A percentile compares a stretch with the other conserved stretches of the same genome.
phyloP scores from a whole-genome alignment of 768 basidiomycete genomes.

The Nidularia pulvinata region DNA sequence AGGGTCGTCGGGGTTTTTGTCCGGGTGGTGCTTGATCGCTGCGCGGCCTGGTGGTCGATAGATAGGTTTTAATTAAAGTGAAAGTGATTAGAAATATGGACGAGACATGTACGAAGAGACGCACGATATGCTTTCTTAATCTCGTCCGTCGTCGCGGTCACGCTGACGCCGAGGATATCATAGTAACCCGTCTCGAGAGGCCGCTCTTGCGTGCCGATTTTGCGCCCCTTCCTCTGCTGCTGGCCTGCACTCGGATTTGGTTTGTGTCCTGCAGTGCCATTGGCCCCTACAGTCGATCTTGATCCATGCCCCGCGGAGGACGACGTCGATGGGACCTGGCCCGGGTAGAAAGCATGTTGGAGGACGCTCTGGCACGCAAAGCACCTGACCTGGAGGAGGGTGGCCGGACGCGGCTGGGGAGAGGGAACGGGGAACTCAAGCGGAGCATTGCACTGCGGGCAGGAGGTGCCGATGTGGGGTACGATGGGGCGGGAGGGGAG shows the following conservation, averaged over 20 bases:
- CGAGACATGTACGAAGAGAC: slow-evolving; percentile 25
- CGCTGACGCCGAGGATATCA: slow-evolving; percentile 76
- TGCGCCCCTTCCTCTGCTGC: slow-evolving; percentile 54
- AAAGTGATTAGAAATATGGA: neutral
- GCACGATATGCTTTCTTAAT: slow-evolving; percentile 91
- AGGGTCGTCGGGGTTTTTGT: slow-evolving; percentile 91
- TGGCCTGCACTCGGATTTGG: slow-evolving; percentile 16
- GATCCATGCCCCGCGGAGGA: slow-evolving; percentile 10
- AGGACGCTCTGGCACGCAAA: slow-evolving; percentile 62
- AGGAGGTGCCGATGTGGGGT: slow-evolving; percentile 68
- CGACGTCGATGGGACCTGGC: slow-evolving; percentile 44
- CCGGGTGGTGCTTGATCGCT: slow-evolving; percentile 90
- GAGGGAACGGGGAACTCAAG: slow-evolving; percentile 73
- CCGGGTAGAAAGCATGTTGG: slow-evolving; percentile 67
- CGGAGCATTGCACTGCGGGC: slow-evolving; percentile 49
- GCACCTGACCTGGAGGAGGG: slow-evolving; percentile 69
- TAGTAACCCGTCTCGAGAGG: slow-evolving; percentile 93
- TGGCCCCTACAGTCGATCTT: slow-evolving; percentile 4
- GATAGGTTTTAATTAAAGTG: neutral
- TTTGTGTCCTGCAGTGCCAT: slow-evolving; percentile 12
- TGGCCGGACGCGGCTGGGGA: slow-evolving; percentile 52
- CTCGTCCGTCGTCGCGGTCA: slow-evolving; percentile 79
- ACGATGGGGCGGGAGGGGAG: slow-evolving; percentile 65
- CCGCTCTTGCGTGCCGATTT: slow-evolving; percentile 87
- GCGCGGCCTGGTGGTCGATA: slow-evolving; percentile 51